Evolutionary conservation across 129 eudicot genomes (phyloP), one percentile per base, ranked within the genome.

Genomic region (Ambrosia trifida): DNA sequence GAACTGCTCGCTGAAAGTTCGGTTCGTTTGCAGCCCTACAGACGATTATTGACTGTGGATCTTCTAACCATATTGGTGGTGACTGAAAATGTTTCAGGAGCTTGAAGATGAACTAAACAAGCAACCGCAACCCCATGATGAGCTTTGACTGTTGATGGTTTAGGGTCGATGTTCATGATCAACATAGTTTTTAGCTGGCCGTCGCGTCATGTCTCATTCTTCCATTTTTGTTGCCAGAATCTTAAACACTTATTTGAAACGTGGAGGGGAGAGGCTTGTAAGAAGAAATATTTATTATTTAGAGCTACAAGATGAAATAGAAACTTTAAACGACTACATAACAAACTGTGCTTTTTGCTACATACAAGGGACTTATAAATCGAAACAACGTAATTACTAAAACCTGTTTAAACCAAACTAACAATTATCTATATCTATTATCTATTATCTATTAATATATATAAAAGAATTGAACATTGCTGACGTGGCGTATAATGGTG

Each of bases 31-130:
- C n/a, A n/a, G n/a, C n/a, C n/a, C n/a, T n/a, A n/a, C 14, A 17
- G 53, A 47, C 14, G 53, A 38, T 38, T 8, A 38, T 13, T 14
- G 17, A 47, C 53, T 0, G 18, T 14, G 53, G 53, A 16, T 16
- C 14, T 54, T 58, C 18, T 65, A 62, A 80, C 71, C 62, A 46
- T 19, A 18, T 57, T 63, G 63, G 5, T 66, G 38, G 14, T 79
- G 51, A 51, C 47, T 40, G 7, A 10, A 44, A 70, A 50, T 83
- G 38, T 68, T 47, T 24, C 57, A 94, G 98, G 97, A 89, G 80
- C 83, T 94, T 66, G 82, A 89, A 89, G 83, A 77, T 16, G 92
- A 94, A 75, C 84, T 94, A 64, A 86, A 84, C 84, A 82, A 80
- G 58, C 85, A 75, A 68, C 90, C 88, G 1, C 82, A 73, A 45